phyloP scores from a whole-genome alignment of 306 rosid species.

The Delonix regia region DNA sequence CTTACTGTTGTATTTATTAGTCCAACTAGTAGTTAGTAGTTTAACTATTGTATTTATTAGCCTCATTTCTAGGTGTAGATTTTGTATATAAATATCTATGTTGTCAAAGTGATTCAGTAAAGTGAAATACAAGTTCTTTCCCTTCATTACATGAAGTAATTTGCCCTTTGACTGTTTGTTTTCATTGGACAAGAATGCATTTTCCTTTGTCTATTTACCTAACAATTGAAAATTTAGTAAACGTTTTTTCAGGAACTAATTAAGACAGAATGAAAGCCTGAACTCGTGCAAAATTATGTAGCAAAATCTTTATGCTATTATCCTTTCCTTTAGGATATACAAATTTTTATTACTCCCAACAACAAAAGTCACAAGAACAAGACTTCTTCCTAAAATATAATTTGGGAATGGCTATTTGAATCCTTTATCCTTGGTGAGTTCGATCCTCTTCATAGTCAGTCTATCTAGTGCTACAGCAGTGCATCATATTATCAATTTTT shows the following conservation, averaged over 20 bases:
- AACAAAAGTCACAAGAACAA: slow-evolving; percentile 19
- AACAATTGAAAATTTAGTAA: not conserved
- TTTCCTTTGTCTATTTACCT: slow-evolving; percentile 11
- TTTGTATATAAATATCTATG: too few species aligned
- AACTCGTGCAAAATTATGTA: not conserved
- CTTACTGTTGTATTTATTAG: too few species aligned
- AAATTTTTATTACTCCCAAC: not conserved
- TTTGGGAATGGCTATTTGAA: not conserved
- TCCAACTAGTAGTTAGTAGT: too few species aligned
- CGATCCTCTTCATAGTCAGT: slow-evolving; percentile 7
- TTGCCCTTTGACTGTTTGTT: not conserved
- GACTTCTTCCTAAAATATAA: slow-evolving; percentile 9
- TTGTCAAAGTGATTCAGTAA: too few species aligned
- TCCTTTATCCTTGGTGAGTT: slow-evolving; percentile 18
- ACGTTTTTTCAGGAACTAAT: not conserved
- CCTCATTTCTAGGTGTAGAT: too few species aligned
- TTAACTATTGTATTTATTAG: too few species aligned
- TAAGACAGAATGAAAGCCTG: slow-evolving; percentile 19
- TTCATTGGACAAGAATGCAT: slow-evolving; percentile 7
- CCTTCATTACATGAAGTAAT: too few species aligned
- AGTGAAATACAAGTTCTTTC: too few species aligned
- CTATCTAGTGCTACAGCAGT: not conserved
- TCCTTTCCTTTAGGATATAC: slow-evolving; percentile 22
- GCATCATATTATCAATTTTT: slow-evolving; percentile 17
- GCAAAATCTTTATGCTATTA: not conserved